phyloP scores from a whole-genome alignment of 345 rosid species.

The Mallotus nudiflorus region DNA sequence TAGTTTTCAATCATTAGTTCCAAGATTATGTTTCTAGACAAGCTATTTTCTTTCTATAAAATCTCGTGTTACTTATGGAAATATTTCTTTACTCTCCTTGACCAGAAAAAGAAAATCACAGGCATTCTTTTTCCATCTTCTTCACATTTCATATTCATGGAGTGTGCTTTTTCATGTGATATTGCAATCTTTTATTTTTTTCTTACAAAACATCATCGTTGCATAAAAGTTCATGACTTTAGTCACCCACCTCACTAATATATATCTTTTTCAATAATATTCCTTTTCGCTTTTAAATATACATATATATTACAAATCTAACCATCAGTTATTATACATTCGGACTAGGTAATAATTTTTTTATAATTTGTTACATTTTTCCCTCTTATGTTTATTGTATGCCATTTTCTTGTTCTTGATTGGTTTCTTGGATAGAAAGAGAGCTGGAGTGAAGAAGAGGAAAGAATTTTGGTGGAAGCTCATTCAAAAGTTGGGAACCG shows the following conservation, averaged over 20 bases:
- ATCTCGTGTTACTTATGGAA: neutral
- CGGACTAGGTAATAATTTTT: neutral
- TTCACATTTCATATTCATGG: slow-evolving; percentile 14
- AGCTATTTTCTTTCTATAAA: neutral
- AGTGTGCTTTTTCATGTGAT: slow-evolving; percentile 35
- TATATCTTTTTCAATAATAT: neutral
- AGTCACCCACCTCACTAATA: slow-evolving; percentile 6
- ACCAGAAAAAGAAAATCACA: neutral
- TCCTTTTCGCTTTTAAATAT: neutral
- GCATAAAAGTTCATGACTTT: slow-evolving; percentile 19
- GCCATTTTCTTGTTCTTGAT: slow-evolving; percentile 5
- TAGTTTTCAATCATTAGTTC: too few species aligned
- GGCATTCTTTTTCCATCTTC: slow-evolving; percentile 9
- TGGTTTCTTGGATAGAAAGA: slow-evolving; percentile 55
- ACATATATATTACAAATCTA: too few species aligned
- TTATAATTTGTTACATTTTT: neutral
- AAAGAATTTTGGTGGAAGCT: slow-evolving; percentile 63
- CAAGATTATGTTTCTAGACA: too few species aligned
- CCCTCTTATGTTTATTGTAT: neutral
- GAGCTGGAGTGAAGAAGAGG: slow-evolving; percentile 93
- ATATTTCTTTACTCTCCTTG: neutral
- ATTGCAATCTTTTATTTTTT: neutral
- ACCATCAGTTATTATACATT: too few species aligned
- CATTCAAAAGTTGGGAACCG: slow-evolving; percentile 77
- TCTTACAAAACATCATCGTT: slow-evolving; percentile 4